Percentiles rank a stretch among this genome's conserved stretches.
These are phyloP conservation scores for Trapa bicornis DNA, from an alignment of 345 rosid genomes.

Conservation along the genomic window DNA sequence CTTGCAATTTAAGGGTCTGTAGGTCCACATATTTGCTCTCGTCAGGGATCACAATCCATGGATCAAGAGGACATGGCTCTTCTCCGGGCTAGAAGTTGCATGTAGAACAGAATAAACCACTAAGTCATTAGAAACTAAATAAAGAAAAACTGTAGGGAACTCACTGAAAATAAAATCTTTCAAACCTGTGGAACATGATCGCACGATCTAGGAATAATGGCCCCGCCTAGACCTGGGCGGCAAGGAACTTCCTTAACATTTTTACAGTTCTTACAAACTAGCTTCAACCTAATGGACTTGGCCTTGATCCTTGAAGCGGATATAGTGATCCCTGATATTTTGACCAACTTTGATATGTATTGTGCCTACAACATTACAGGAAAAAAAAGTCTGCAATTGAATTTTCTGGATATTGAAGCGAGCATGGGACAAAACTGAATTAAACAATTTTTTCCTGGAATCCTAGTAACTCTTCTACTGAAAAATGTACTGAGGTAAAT, in stretches of 20 bases:
- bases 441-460: neutral
- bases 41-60: slow-evolving; percentile 95
- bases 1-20: slow-evolving; percentile 88
- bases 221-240: slow-evolving; percentile 95
- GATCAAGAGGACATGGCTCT: slow-evolving; percentile 90
- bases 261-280: slow-evolving; percentile 82
- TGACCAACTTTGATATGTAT: slow-evolving; percentile 71
- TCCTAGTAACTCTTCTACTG: too few species aligned
- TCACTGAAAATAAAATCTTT: neutral
- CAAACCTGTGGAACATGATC: slow-evolving; percentile 84
- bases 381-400: neutral
- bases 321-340: slow-evolving; percentile 82
- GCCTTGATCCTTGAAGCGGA: slow-evolving; percentile 96
- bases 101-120: slow-evolving; percentile 2
- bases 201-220: slow-evolving; percentile 88
- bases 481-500: neutral
- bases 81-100: slow-evolving; percentile 53
- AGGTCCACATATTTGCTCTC: slow-evolving; percentile 93
- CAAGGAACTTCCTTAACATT: slow-evolving; percentile 64
- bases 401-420: neutral
- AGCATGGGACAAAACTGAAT: neutral
- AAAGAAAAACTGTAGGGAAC: neutral
- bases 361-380: slow-evolving; percentile 43
- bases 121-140: neutral
- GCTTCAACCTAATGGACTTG: slow-evolving; percentile 73